Percentiles rank a stretch among this genome's conserved stretches.
These are phyloP conservation scores for Diatrype stigma DNA, from an alignment of 2,329 filamentous ascomycete species.

Conservation along the genomic window DNA sequence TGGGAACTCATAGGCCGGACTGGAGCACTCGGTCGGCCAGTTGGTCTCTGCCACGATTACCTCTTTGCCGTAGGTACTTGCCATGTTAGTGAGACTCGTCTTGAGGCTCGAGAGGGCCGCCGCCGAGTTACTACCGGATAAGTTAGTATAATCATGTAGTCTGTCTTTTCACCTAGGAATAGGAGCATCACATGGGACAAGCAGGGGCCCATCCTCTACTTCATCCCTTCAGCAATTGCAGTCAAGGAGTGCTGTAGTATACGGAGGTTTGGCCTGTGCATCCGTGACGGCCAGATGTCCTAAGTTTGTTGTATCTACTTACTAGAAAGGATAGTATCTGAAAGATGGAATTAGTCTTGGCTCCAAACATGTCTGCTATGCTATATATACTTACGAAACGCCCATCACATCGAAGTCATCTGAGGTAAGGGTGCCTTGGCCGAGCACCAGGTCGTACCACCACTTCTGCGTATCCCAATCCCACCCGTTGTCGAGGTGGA, in stretches of 20 bases:
- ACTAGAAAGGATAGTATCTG: conserved; percentile 1
- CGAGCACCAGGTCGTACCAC: conserved; percentile 59
- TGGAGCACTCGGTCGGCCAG: conserved; percentile 63
- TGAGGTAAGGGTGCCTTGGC: conserved; percentile 41
- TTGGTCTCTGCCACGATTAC: conserved; percentile 67
- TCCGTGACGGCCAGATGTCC: background rate
- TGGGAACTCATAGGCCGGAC: conserved; percentile 55
- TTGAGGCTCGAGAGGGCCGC: conserved; percentile 57
- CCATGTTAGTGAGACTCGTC: conserved; percentile 54
- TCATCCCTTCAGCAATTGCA: too few relatives aligned
- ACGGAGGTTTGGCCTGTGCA: background rate
- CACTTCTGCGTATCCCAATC: conserved; percentile 61
- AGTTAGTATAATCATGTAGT: conserved; percentile 6
- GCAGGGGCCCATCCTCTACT: background rate
- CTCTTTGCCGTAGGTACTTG: conserved; percentile 58
- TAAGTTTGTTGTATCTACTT: background rate
- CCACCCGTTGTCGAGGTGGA: conserved; percentile 75
- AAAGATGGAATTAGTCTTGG: background rate
- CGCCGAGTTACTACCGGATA: conserved; percentile 32
- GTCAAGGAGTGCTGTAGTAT: too few relatives aligned
- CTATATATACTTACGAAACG: conserved; percentile 41
- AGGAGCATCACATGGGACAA: too few relatives aligned
- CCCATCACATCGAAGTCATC: conserved; percentile 68
- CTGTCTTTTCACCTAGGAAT: too few relatives aligned
- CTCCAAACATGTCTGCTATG: background rate